Evolutionary conservation across 352 stramenopile species (phyloP).

Genomic region (Aphanomyces euteiches): DNA sequence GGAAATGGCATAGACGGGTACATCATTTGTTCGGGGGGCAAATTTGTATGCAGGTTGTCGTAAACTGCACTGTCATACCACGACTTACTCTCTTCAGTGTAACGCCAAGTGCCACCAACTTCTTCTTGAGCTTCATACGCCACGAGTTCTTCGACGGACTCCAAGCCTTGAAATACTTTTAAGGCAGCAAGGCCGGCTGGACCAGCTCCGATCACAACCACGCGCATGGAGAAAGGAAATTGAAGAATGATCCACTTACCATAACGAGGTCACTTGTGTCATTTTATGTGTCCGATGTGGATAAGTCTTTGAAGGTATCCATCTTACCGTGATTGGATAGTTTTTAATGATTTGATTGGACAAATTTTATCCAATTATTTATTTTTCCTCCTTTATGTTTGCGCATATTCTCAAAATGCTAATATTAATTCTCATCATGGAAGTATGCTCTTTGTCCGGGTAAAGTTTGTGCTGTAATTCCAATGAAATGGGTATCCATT

Average conservation of each 20-base stretch:
- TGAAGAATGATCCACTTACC: background rate
- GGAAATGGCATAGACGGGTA: background rate
- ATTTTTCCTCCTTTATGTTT: too few relatives aligned
- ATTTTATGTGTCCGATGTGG: too few relatives aligned
- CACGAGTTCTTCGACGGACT: background rate
- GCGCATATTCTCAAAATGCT: too few relatives aligned
- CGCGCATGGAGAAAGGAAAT: background rate
- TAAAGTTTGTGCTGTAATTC: too few relatives aligned
- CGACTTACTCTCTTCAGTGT: background rate
- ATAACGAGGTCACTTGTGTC: too few relatives aligned
- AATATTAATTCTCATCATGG: too few relatives aligned
- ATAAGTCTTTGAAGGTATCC: too few relatives aligned
- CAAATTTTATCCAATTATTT: too few relatives aligned
- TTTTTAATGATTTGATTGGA: too few relatives aligned
- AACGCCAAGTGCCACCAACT: constrained; percentile 2
- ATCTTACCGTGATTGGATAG: too few relatives aligned
- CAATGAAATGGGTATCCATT: too few relatives aligned
- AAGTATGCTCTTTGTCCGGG: too few relatives aligned
- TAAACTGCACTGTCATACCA: constrained; percentile 7
- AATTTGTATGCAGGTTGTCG: background rate
- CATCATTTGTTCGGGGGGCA: background rate
- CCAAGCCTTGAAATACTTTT: constrained; percentile 8
- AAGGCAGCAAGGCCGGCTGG: background rate
- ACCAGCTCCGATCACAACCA: background rate
- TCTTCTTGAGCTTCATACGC: constrained; percentile 1